phyloP scores from a whole-genome alignment of 2,329 filamentous ascomycete species.

The Xylariaceae sp. region DNA sequence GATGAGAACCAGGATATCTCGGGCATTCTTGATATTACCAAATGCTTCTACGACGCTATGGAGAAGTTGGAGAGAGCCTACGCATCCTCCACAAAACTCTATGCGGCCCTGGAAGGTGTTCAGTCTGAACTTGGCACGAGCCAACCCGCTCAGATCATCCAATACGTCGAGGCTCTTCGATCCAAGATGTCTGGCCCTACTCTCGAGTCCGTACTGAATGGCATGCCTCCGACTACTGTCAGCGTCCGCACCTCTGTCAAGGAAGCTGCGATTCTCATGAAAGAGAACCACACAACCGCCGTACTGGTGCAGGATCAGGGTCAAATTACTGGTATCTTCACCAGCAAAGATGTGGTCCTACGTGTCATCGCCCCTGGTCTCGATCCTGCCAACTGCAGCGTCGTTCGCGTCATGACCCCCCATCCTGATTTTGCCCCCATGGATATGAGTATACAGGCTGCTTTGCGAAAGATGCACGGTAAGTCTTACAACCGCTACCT shows the following conservation, averaged over 20 bases:
- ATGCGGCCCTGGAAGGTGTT: constrained; percentile 95
- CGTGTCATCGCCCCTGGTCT: constrained; percentile 96
- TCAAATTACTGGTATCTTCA: constrained; percentile 97
- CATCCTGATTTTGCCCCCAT: constrained; percentile 98
- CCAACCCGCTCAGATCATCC: constrained; percentile 97
- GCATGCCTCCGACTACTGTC: constrained; percentile 87
- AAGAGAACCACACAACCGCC: constrained; percentile 97
- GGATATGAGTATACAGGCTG: constrained; percentile 98
- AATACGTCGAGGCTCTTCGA: constrained; percentile 94
- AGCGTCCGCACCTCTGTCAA: constrained; percentile 94
- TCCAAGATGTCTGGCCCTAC: constrained; percentile 98
- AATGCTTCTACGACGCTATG: constrained; percentile 99
- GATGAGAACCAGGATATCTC: constrained; percentile 99
- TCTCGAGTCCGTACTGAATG: constrained; percentile 88
- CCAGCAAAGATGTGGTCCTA: constrained; percentile 97
- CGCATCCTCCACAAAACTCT: constrained; percentile 94
- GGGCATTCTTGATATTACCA: constrained; percentile 96
- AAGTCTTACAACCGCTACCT: constrained; percentile 34
- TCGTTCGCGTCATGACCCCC: constrained; percentile 97
- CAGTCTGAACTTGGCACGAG: constrained; percentile 94
- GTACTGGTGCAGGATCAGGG: constrained; percentile 95
- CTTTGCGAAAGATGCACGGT: constrained; percentile 98
- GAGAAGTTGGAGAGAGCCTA: constrained; percentile 98
- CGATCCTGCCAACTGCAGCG: constrained; percentile 91
- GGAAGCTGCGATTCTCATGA: constrained; percentile 94